phyloP scores from a whole-genome alignment of 2,329 filamentous ascomycete genomes.

The Arthrobotrys megalospora region DNA sequence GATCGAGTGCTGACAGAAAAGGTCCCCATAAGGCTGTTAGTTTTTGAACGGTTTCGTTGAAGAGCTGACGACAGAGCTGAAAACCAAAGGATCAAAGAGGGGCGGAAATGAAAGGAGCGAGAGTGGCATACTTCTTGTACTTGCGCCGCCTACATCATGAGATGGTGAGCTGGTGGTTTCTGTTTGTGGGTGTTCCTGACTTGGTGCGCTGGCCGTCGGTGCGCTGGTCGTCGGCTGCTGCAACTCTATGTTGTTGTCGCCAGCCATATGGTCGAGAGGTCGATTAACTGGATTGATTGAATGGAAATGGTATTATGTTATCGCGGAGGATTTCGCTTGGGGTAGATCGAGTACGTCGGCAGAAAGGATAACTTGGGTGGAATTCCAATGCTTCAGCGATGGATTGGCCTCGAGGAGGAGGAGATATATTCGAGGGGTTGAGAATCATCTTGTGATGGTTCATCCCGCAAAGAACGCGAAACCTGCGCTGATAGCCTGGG shows the following conservation, averaged over 20 bases:
- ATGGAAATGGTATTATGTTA: background rate
- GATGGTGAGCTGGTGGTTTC: conserved; percentile 33
- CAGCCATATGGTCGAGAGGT: conserved; percentile 38
- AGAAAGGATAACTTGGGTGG: background rate
- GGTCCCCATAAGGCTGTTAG: conserved; percentile 59
- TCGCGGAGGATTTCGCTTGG: background rate
- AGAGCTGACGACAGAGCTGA: background rate
- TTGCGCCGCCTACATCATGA: conserved; percentile 13
- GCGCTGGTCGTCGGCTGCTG: conserved; percentile 30
- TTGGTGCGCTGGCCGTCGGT: conserved; percentile 36
- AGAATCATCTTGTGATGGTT: conserved; percentile 22
- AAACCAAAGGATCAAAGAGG: conserved; percentile 27
- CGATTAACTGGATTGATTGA: background rate
- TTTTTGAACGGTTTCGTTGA: conserved; percentile 21
- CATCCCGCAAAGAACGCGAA: conserved; percentile 46
- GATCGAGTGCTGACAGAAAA: conserved; percentile 44
- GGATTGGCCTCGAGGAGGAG: conserved; percentile 4
- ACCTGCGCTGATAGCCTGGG: background rate
- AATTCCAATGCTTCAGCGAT: background rate
- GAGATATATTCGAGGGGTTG: conserved; percentile 11
- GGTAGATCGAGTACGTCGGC: background rate
- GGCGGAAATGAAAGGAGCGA: background rate
- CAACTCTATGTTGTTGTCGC: conserved; percentile 34
- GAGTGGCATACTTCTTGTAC: conserved; percentile 34
- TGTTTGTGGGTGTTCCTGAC: conserved; percentile 40